Evolutionary conservation across 495 filamentous ascomycete species (phyloP).

Genomic region (Astrocystis sublimbata): DNA sequence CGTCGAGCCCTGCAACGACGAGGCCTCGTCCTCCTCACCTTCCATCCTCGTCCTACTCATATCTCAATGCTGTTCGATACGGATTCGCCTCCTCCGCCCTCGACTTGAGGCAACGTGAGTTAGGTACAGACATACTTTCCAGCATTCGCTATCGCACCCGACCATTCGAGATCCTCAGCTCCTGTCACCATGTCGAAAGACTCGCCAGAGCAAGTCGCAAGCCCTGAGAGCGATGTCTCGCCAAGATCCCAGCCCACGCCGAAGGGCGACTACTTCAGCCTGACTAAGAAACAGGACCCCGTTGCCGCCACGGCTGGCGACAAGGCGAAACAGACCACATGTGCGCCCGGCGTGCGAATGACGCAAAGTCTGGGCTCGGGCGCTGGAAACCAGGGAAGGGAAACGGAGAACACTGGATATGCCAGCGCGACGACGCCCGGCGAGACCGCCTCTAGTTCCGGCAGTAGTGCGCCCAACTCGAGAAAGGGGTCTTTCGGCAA

Average conservation of each 20-base stretch:
- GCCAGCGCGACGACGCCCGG: constrained; percentile 34
- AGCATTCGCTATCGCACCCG: constrained; percentile 11
- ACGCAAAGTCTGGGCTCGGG: constrained; percentile 18
- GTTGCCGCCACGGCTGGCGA: constrained; percentile 11
- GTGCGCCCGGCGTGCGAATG: constrained; percentile 16
- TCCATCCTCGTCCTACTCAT: too few species aligned
- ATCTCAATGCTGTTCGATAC: constrained; percentile 43
- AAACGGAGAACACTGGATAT: constrained; percentile 30
- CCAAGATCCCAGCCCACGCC: constrained; percentile 35
- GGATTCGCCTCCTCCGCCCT: constrained; percentile 50
- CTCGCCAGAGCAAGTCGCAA: constrained; percentile 30
- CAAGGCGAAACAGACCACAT: constrained; percentile 21
- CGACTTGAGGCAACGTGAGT: constrained; percentile 45
- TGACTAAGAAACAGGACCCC: constrained; percentile 24
- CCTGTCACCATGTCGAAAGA: constrained; percentile 30
- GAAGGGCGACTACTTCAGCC: constrained; percentile 42
- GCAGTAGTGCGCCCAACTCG: constrained; percentile 37
- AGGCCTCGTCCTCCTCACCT: constrained; percentile 2
- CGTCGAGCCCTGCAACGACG: constrained; percentile 1
- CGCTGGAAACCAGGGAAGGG: constrained; percentile 24
- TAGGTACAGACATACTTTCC: constrained; percentile 37
- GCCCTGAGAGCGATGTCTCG: constrained; percentile 43
- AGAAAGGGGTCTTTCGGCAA: constrained; percentile 47
- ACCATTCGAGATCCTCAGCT: not conserved
- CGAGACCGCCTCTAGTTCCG: constrained; percentile 35